phyloP scores from a whole-genome alignment of 805 yeast genomes.

The Saturnispora sanitii region DNA sequence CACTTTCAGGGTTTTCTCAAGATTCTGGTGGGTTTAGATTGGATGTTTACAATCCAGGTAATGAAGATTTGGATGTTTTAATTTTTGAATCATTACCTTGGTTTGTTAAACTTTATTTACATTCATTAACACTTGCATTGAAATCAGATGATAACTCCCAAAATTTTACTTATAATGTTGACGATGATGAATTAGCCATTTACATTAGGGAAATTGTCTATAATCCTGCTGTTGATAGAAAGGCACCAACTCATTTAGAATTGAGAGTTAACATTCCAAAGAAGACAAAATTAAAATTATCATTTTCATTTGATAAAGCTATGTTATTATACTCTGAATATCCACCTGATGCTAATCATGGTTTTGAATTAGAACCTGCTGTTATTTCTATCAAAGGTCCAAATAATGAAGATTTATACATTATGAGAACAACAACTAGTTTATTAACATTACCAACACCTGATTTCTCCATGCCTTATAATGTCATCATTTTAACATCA shows the following conservation, averaged over 20 bases:
- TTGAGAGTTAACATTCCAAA: constrained; percentile 57
- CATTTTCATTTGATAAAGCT: constrained; percentile 80
- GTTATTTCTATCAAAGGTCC: constrained; percentile 47
- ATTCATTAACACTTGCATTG: constrained; percentile 41
- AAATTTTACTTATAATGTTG: constrained; percentile 14
- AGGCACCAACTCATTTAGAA: constrained; percentile 78
- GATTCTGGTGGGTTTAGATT: constrained; percentile 85
- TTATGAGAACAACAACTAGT: constrained; percentile 75
- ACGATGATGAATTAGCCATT: constrained; percentile 24
- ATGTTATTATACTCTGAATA: constrained; percentile 78
- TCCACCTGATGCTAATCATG: constrained; percentile 99
- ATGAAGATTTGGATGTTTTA: constrained; percentile 37
- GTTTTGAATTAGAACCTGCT: constrained; percentile 91
- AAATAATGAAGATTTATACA: constrained; percentile 27
- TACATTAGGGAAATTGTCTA: constrained; percentile 48
- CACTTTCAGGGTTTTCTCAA: constrained; percentile 85
- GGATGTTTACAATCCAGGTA: constrained; percentile 59
- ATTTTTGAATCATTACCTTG: constrained; percentile 85
- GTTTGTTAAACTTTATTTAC: constrained; percentile 79
- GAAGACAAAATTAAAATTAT: constrained; percentile 44
- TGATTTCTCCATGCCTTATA: constrained; percentile 97
- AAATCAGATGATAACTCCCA: constrained; percentile 14
- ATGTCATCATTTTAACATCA: constrained; percentile 87
- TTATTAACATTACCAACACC: constrained; percentile 88
- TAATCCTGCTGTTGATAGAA: constrained; percentile 69